Conservation (phyloP, 805 yeast genomes). For the Ogataea pilisensis region DNA sequence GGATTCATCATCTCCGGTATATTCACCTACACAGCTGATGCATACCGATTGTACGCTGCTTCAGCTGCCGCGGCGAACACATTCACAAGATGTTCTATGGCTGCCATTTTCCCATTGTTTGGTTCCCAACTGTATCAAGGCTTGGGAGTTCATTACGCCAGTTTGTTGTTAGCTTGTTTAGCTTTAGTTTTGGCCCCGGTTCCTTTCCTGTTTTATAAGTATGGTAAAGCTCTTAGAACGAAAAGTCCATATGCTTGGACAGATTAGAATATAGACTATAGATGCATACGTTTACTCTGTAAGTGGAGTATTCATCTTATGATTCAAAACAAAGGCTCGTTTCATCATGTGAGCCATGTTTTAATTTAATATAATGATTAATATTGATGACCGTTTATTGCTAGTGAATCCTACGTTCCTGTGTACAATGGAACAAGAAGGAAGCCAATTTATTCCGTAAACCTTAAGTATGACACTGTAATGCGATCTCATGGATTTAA, state of each 20-base stretch:
- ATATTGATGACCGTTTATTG: too few relatives aligned
- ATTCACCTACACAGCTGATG: conserved; percentile 38
- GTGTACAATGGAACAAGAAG: too few relatives aligned
- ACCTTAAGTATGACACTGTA: too few relatives aligned
- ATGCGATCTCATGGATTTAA: too few relatives aligned
- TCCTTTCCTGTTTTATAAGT: conserved; percentile 49
- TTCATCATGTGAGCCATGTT: too few relatives aligned
- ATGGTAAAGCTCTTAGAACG: conserved; percentile 41
- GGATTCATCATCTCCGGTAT: conserved; percentile 39
- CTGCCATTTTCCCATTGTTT: conserved; percentile 55
- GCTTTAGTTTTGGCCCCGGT: conserved; percentile 48
- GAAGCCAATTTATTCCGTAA: too few relatives aligned
- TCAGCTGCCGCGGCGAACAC: conserved; percentile 50
- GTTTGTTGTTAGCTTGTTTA: conserved; percentile 46
- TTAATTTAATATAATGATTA: too few relatives aligned
- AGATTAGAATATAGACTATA: conserved; percentile 3
- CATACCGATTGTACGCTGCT: conserved; percentile 46
- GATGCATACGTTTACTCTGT: too few relatives aligned
- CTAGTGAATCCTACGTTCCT: too few relatives aligned
- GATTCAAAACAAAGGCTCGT: too few relatives aligned
- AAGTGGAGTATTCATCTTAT: too few relatives aligned
- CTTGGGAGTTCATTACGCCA: conserved; percentile 57
- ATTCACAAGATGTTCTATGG: conserved; percentile 48
- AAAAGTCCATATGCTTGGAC: conserved; percentile 47
- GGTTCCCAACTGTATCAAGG: conserved; percentile 53